Conservation (phyloP, 805 yeast genomes). For the Wickerhamiella domercqiae region DNA sequence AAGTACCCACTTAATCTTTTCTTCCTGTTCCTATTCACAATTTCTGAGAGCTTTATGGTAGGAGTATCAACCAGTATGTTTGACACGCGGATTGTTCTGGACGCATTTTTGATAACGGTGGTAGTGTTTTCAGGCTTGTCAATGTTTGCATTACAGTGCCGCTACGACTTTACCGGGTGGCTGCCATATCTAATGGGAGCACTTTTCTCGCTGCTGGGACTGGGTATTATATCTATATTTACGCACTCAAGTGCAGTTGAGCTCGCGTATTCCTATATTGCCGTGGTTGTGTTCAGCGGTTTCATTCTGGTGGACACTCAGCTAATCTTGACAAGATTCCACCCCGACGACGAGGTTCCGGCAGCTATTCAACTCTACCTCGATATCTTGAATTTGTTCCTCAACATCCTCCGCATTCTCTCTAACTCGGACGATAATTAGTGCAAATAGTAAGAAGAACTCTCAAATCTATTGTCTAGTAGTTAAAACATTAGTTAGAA, state of each 20-base stretch:
- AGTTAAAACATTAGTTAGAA: too few species aligned
- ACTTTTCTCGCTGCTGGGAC: constrained; percentile 53
- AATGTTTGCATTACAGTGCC: constrained; percentile 58
- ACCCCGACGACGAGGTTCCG: constrained; percentile 73
- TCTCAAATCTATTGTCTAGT: too few species aligned
- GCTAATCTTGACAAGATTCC: constrained; percentile 52
- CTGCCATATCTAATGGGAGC: constrained; percentile 41
- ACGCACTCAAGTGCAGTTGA: constrained; percentile 46
- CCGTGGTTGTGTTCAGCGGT: constrained; percentile 57
- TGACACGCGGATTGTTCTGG: constrained; percentile 48
- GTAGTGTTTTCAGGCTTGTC: constrained; percentile 66
- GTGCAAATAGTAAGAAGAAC: too few species aligned
- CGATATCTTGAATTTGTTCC: constrained; percentile 69
- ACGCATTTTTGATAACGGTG: constrained; percentile 55
- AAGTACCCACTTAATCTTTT: constrained; percentile 53
- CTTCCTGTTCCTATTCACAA: constrained; percentile 50
- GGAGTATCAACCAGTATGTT: constrained; percentile 51
- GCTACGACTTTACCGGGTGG: constrained; percentile 60
- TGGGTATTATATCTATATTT: constrained; percentile 57
- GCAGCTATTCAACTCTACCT: constrained; percentile 67
- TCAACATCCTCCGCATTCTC: constrained; percentile 56
- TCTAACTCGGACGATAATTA: constrained; percentile 15
- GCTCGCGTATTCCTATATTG: constrained; percentile 51
- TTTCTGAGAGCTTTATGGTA: constrained; percentile 57
- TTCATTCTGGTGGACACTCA: constrained; percentile 75